Evolutionary conservation across 805 yeast genomes (phyloP), one percentile per base, ranked within the genome.

Genomic region (Grigorovia transvaalensis): DNA sequence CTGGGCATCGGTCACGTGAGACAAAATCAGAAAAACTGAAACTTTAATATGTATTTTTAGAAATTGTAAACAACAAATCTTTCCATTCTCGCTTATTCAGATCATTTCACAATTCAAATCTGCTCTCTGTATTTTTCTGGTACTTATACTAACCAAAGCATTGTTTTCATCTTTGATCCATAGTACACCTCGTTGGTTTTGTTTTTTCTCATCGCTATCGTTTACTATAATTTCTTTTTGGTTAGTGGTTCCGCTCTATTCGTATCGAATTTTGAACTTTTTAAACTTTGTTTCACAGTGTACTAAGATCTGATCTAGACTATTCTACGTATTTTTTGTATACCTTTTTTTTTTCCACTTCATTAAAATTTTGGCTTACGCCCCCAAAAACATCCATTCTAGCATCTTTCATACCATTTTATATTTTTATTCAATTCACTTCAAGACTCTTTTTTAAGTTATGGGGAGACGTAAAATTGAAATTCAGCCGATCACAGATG

Each of bases 391-490:
- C 11, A 33, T 8, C 11, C 38, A 33, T 13, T 5, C 15, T 33
- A 4, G 38, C 15, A 33, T 33, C 11, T 9, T 33, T 33, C 38
- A 9, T 38, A 15, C 17, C n/a, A 38, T 9, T 38, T 13, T 38
- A 9, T 15, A 2, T 38, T 13, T 12, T n/a, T n/a, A n/a, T n/a
- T n/a, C n/a, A n/a, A n/a, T n/a, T 15, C 15, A 13, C 2, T 38
- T 15, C 42, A 23, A 23, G 27, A 38, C n/a, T 15, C 9, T 7
- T 38, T 38, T 2, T 15, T 15, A 7, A 13, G 41, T 27, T 1
- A 91, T 91, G 99, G 99, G 99, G 51, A 84, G 98, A 75, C 84
- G 97, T 72, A 91, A 93, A 70, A 93, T 91, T 58, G 95, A 87
- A 56, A 91, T 91, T 61, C 83, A 86, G 68, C 98, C 98, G 35